Base-by-base conservation (phyloP, 2,329 filamentous ascomycete species). In the Onygena corvina region DNA sequence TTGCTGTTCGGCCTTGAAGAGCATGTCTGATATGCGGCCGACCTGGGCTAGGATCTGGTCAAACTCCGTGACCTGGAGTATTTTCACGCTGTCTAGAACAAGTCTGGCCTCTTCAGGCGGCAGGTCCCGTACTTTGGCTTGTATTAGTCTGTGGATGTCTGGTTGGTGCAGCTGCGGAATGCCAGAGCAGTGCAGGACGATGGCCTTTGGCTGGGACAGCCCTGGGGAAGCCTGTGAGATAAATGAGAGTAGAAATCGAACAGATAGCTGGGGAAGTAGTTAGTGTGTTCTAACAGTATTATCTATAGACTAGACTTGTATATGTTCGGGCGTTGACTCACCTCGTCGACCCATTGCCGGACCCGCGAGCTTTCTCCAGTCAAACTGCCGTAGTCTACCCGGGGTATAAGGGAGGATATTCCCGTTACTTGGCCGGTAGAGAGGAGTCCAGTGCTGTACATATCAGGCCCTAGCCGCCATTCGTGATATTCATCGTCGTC, bases 131-230 rank as follows among this genome's bases (percentile, higher is more conserved):
- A 53, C 40, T 30, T 45, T 52, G 27, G 50, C 34, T 36, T 53
- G 50, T 11, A 56, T 42, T 8, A 44, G 23, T n/a, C 20, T 35
- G 3, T 31, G 45, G 7, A 56, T 44, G 25, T 44, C n/a, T 3
- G 49, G 33, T 11, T 23, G 9, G 7, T 49, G 40, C 20, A 52
- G 16, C 2, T 46, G 31, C 2, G 46, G 50, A 9, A 40, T 45
- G 7, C 52, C 51, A 18, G 47, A 52, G 23, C 51, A 56, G 36
- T 54, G 52, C 12, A 56, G 46, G 18, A 56, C 42, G 29, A 54
- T 46, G 12, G 46, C 54, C 27, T 48, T 49, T 42, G 23, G 47
- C 18, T 40, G 40, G 21, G 30, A 27, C 46, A 25, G 34, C 16
- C n/a, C 20, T 9, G 16, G 36, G 3, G 30, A 42, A 9, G 42